These are phyloP conservation scores for Cryphonectria nitschkei DNA, from an alignment of 2,329 filamentous ascomycete species.

Conservation along the genomic window DNA sequence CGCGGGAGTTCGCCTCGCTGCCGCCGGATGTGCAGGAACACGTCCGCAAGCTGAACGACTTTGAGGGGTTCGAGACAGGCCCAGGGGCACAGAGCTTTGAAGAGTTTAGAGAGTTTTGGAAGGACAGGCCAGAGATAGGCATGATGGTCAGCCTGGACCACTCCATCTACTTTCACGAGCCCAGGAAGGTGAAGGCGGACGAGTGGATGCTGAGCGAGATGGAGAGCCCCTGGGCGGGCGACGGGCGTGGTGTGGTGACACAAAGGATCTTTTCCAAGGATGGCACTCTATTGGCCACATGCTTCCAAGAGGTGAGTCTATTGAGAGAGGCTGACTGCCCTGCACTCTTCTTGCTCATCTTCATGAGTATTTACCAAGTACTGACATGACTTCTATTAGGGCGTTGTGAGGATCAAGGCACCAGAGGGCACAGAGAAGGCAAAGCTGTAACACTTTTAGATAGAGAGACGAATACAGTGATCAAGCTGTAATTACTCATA, in stretches of 20 bases:
- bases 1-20: slow-evolving; percentile 57
- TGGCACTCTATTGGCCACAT: slow-evolving; percentile 75
- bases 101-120: slow-evolving; percentile 50
- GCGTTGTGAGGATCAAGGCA: slow-evolving; percentile 23
- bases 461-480: neutral
- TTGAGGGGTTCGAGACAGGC: slow-evolving; percentile 41
- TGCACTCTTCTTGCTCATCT: neutral
- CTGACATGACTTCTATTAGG: slow-evolving; percentile 12
- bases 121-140: slow-evolving; percentile 63
- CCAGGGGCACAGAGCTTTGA: slow-evolving; percentile 36
- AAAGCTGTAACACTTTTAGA: slow-evolving; percentile 16
- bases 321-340: neutral
- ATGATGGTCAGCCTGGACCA: slow-evolving; percentile 88
- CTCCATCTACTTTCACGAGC: slow-evolving; percentile 70
- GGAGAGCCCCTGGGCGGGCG: slow-evolving; percentile 78
- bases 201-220: slow-evolving; percentile 83
- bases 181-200: slow-evolving; percentile 59
- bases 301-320: slow-evolving; percentile 71
- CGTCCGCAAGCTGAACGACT: slow-evolving; percentile 44
- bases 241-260: slow-evolving; percentile 75
- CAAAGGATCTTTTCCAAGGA: slow-evolving; percentile 74
- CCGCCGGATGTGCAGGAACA: slow-evolving; percentile 45
- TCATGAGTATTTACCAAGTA: neutral
- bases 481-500: neutral
- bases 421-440: slow-evolving; percentile 20